Conservation (phyloP, 2,329 filamentous ascomycete species). For the Raffaelea deltoideospora region DNA sequence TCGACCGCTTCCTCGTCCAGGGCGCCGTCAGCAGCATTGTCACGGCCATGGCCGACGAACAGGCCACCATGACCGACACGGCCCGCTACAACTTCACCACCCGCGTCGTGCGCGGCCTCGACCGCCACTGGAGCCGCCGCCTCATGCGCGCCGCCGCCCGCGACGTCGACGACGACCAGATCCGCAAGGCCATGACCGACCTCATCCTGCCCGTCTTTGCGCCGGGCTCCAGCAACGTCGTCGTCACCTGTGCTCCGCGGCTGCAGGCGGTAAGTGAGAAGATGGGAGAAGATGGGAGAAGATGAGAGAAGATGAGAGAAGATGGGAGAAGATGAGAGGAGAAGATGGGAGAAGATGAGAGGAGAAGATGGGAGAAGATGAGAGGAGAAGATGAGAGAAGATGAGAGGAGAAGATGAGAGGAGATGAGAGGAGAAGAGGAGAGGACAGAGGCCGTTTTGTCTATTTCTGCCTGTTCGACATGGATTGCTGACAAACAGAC, state of each 20-base stretch:
- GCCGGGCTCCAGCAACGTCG: constrained; percentile 65
- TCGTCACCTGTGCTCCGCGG: constrained; percentile 74
- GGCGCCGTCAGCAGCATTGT: constrained; percentile 86
- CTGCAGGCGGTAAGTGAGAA: constrained; percentile 71
- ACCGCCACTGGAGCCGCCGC: constrained; percentile 61
- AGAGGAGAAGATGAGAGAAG: no score
- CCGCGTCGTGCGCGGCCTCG: constrained; percentile 61
- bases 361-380: no score
- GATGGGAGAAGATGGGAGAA: neutral
- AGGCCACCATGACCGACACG: constrained; percentile 69
- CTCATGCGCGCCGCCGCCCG: constrained; percentile 72
- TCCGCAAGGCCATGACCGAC: constrained; percentile 57
- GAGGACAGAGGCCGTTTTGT: no score
- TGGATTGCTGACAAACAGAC: constrained; percentile 30
- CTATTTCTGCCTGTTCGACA: neutral
- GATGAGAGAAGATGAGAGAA: neutral
- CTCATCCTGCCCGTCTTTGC: constrained; percentile 69
- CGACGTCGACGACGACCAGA: constrained; percentile 59
- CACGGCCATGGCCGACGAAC: constrained; percentile 71
- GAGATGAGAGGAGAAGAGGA: no score
- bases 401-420: no score
- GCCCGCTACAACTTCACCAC: constrained; percentile 73
- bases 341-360: no score
- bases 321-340: no score
- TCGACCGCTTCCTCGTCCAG: constrained; percentile 74